These are phyloP conservation scores for Rhizopus stolonifer DNA, from an alignment of 371 early-diverging fungal species.

Conservation along the genomic window DNA sequence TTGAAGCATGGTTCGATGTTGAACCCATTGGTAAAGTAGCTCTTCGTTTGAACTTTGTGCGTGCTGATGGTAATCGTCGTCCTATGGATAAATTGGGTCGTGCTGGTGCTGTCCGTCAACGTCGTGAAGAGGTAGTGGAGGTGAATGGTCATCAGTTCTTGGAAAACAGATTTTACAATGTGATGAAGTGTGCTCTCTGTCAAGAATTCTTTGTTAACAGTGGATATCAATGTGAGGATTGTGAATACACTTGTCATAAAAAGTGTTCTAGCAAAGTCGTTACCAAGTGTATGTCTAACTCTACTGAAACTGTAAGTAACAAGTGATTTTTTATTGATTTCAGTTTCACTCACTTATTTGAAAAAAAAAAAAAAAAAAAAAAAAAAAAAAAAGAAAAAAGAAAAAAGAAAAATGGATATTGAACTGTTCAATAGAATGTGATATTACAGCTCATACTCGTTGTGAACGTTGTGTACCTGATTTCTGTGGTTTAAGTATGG, in stretches of 20 bases:
- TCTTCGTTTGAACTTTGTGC: conserved; percentile 74
- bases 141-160: conserved; percentile 90
- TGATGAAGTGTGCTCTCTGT: conserved; percentile 94
- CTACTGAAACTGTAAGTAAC: conserved; percentile 42
- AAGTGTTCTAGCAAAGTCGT: conserved; percentile 28
- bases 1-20: conserved; percentile 85
- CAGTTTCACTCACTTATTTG: conserved; percentile 19
- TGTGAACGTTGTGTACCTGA: conserved; percentile 89
- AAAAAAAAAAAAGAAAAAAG: conserved; percentile 11
- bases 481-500: conserved; percentile 89
- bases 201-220: conserved; percentile 84
- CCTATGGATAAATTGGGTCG: conserved; percentile 76
- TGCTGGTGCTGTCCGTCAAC: conserved; percentile 86
- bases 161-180: conserved; percentile 80
- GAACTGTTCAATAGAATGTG: conserved; percentile 64
- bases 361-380: not conserved
- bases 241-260: conserved; percentile 35
- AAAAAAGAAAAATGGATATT: not conserved
- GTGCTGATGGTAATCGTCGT: conserved; percentile 49
- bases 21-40: conserved; percentile 89
- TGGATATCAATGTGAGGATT: conserved; percentile 85
- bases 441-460: conserved; percentile 74
- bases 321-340: too few species aligned
- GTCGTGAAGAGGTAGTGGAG: conserved; percentile 68
- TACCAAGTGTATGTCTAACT: conserved; percentile 26